phyloP scores from a whole-genome alignment of 768 basidiomycete genomes.

The Amyloporia xantha region DNA sequence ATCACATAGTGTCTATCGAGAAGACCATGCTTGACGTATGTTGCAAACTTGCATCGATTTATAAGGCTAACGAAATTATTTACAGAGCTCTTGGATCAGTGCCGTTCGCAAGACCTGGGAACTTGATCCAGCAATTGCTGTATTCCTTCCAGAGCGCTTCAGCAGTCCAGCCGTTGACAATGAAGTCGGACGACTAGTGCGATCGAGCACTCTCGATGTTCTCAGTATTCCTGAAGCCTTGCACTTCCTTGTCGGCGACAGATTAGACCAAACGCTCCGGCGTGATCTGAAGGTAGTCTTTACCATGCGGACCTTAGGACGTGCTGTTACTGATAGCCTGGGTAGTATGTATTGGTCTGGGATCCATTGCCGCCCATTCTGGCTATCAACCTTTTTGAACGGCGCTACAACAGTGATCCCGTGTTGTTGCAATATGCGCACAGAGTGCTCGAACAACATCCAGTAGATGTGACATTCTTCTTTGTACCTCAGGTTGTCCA shows the following conservation, averaged over 20 bases:
- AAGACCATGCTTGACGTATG: constrained; percentile 58
- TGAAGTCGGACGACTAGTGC: constrained; percentile 75
- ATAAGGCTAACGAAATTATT: constrained; percentile 2
- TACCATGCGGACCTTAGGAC: no score
- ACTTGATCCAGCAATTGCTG: constrained; percentile 72
- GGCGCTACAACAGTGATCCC: constrained; percentile 76
- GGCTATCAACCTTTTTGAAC: constrained; percentile 81
- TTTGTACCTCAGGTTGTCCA: constrained; percentile 99
- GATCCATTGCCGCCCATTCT: constrained; percentile 79
- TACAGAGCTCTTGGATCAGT: constrained; percentile 58
- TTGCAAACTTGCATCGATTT: neutral
- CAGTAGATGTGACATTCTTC: constrained; percentile 94
- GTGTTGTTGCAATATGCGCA: constrained; percentile 93
- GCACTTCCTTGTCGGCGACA: constrained; percentile 70
- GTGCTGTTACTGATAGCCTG: no score
- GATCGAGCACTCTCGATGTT: constrained; percentile 61
- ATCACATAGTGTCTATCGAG: constrained; percentile 51
- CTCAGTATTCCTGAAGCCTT: constrained; percentile 79
- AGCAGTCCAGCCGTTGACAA: constrained; percentile 53
- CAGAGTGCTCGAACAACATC: constrained; percentile 89
- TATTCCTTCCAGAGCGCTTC: constrained; percentile 86
- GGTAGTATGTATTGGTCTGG: constrained; percentile 86
- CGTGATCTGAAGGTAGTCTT: constrained; percentile 81
- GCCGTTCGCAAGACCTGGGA: constrained; percentile 74
- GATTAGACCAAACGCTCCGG: constrained; percentile 45